A percentile compares a stretch with the other conserved stretches of the same genome.
These are phyloP conservation scores for Hymenoscyphus linearis DNA, from an alignment of 2,329 filamentous ascomycete genomes.

Conservation along the genomic window DNA sequence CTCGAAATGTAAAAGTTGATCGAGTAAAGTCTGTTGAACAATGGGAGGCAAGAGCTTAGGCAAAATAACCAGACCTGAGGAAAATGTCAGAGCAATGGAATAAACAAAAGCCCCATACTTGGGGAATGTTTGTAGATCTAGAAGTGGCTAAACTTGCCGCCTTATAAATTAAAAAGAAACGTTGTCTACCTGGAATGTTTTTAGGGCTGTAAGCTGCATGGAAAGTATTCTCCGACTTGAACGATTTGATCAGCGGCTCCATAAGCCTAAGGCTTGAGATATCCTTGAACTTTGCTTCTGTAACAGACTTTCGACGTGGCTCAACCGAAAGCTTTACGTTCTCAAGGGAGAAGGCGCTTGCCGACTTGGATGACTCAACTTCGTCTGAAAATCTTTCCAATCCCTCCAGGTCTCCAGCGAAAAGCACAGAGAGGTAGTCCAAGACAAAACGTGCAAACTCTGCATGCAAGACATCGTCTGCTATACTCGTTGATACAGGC, in stretches of 20 bases:
- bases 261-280: background rate
- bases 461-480: background rate
- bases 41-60: conserved; percentile 66
- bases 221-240: background rate
- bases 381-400: background rate
- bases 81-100: conserved; percentile 17
- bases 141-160: background rate
- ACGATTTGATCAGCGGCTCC: background rate
- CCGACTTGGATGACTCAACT: background rate
- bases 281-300: background rate
- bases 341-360: background rate
- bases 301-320: background rate
- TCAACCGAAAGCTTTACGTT: background rate
- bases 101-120: background rate
- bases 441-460: conserved; percentile 4
- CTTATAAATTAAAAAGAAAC: background rate
- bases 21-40: conserved; percentile 66
- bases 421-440: conserved; percentile 1
- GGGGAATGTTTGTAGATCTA: background rate
- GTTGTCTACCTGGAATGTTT: conserved; percentile 56
- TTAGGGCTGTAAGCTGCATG: conserved; percentile 54
- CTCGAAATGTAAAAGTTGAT: conserved; percentile 71
- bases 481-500: background rate
- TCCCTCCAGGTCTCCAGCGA: background rate
- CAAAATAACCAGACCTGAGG: conserved; percentile 69